Conservation (phyloP, 176 grass and related monocot genomes). For the Pharus latifolius region DNA sequence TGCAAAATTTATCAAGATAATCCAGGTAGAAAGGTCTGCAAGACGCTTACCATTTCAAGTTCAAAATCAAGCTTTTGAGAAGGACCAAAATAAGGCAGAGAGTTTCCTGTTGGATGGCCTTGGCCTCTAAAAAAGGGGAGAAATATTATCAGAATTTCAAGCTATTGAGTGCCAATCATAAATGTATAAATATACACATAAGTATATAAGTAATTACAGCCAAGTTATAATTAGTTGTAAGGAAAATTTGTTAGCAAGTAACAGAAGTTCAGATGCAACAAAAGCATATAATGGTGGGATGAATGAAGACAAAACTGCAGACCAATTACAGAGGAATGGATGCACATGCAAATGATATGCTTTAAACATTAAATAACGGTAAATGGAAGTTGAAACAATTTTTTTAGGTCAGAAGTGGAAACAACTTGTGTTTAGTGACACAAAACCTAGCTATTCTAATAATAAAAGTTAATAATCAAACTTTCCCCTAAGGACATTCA, state of each 20-base stretch:
- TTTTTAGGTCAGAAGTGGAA: too few species aligned
- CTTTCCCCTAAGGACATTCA: not conserved
- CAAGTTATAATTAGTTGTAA: not conserved
- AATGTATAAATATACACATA: not conserved
- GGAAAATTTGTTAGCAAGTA: not conserved
- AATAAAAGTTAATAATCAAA: not conserved
- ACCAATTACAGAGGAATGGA: not conserved
- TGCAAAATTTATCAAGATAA: not conserved
- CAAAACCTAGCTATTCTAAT: too few species aligned
- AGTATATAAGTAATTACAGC: too few species aligned
- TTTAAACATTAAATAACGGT: too few species aligned
- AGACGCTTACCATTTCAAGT: slow-evolving; percentile 91
- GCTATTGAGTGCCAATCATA: not conserved
- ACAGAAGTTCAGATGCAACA: not conserved
- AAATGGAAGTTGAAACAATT: too few species aligned
- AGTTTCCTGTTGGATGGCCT: slow-evolving; percentile 51
- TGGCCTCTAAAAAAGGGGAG: slow-evolving; percentile 60
- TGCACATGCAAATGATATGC: too few species aligned
- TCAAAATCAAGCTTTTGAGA: slow-evolving; percentile 96
- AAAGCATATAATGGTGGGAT: not conserved
- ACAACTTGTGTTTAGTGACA: not conserved
- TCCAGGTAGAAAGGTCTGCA: not conserved
- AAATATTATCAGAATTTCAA: not conserved
- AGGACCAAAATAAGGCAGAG: slow-evolving; percentile 73
- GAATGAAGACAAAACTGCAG: not conserved